These are phyloP conservation scores for Paradendryphiella salina DNA, from an alignment of 2,329 filamentous ascomycete species.

Conservation along the genomic window DNA sequence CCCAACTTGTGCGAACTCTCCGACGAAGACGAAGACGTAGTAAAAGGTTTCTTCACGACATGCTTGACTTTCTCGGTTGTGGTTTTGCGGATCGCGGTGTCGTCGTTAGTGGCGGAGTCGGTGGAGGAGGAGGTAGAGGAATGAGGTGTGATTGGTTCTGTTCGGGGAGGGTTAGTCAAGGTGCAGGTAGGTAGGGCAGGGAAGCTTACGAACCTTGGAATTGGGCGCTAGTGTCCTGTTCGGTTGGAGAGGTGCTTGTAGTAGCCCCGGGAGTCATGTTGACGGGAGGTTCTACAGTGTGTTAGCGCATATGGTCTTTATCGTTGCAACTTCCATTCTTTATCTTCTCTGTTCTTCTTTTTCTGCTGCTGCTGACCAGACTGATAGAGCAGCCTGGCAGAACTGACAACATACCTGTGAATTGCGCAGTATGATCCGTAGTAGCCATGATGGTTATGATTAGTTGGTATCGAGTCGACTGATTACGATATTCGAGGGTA, in stretches of 20 bases:
- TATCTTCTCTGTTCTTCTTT: background rate
- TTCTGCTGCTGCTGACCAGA: background rate
- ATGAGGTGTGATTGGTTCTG: conserved; percentile 7
- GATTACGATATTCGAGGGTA: background rate
- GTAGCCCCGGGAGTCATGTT: conserved; percentile 3
- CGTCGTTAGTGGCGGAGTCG: background rate
- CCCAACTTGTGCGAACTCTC: conserved; percentile 1
- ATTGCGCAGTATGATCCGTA: conserved; percentile 8
- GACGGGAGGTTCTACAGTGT: conserved; percentile 7
- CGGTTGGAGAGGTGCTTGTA: background rate
- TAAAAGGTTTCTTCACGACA: conserved; percentile 15
- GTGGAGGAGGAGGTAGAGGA: background rate
- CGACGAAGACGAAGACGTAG: background rate
- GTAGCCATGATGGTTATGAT: conserved; percentile 7
- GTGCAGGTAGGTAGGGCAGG: background rate
- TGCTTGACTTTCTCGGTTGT: conserved; percentile 12
- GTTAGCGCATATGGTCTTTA: background rate
- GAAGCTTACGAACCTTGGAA: conserved; percentile 9
- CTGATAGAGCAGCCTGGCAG: background rate
- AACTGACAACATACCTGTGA: conserved; percentile 8
- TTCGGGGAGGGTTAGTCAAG: background rate
- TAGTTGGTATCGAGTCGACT: background rate
- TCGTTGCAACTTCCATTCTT: too few species aligned
- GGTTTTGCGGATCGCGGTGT: background rate
- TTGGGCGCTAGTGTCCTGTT: conserved; percentile 3